phyloP scores from a whole-genome alignment of 106 monocot genomes.

The Amphibolis antarctica region DNA sequence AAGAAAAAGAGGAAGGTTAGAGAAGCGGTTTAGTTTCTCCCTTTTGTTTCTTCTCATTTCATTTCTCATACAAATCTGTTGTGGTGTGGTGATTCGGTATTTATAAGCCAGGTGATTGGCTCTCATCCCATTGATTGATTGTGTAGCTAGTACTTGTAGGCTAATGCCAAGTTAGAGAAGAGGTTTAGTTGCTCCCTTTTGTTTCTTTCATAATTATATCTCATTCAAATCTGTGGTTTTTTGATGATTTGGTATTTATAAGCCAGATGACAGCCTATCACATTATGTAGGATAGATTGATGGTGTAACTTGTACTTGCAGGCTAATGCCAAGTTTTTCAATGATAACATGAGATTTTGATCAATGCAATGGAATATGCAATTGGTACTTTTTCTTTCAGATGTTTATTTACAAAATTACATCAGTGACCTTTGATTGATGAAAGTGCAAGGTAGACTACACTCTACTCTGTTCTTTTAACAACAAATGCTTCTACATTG shows the following conservation, averaged over 20 bases:
- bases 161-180: not conserved
- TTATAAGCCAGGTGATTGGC: not conserved
- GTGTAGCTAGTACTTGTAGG: too few relatives aligned
- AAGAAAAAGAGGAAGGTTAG: conserved; percentile 8
- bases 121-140: not conserved
- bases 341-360: not conserved
- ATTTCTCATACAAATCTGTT: not conserved
- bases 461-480: too few relatives aligned
- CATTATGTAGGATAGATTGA: not conserved
- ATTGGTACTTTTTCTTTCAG: not conserved
- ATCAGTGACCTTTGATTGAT: too few relatives aligned
- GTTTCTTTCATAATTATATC: not conserved
- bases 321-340: too few relatives aligned
- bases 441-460: too few relatives aligned
- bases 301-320: too few relatives aligned
- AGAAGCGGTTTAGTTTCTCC: conserved; percentile 1
- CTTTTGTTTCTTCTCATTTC: not conserved
- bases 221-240: not conserved
- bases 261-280: not conserved
- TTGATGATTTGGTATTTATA: not conserved
- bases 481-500: too few relatives aligned
- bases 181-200: conserved; percentile 2
- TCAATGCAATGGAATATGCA: not conserved
- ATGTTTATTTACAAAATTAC: too few relatives aligned
- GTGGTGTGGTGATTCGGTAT: not conserved